A percentile compares a stretch with the other conserved stretches of the same genome.
These are phyloP conservation scores for Lecanicillium sp. DNA, from an alignment of 2,329 filamentous ascomycete genomes.

Conservation along the genomic window DNA sequence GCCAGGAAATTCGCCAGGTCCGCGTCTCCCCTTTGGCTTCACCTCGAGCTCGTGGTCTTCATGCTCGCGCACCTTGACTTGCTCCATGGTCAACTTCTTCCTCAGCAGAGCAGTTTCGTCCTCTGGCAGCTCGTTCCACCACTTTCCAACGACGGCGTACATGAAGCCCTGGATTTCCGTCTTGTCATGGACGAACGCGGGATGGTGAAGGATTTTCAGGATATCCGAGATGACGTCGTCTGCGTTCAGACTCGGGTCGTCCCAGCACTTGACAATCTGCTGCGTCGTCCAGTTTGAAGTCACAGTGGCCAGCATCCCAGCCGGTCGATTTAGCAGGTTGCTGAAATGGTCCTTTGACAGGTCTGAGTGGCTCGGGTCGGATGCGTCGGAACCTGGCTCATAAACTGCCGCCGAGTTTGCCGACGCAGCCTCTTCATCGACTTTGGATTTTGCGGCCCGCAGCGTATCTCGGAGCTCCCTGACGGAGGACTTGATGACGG, in stretches of 20 bases:
- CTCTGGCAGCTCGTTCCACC: slow-evolving; percentile 49
- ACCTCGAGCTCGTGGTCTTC: slow-evolving; percentile 19
- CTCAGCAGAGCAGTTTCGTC: slow-evolving; percentile 15
- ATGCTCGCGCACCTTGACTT: slow-evolving; percentile 16
- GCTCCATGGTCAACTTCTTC: slow-evolving; percentile 18
- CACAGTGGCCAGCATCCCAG: slow-evolving; percentile 19
- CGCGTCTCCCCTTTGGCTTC: slow-evolving; percentile 14
- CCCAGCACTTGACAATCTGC: slow-evolving; percentile 45
- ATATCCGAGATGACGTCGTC: slow-evolving; percentile 72
- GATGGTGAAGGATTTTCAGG: slow-evolving; percentile 75
- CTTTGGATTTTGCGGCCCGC: slow-evolving; percentile 29
- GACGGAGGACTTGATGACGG: slow-evolving; percentile 83
- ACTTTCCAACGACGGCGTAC: slow-evolving; percentile 71
- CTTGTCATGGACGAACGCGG: slow-evolving; percentile 62
- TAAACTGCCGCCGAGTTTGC: slow-evolving; percentile 50
- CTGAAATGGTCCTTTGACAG: slow-evolving; percentile 76
- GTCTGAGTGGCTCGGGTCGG: slow-evolving; percentile 69
- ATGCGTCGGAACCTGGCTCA: slow-evolving; percentile 63
- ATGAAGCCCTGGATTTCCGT: slow-evolving; percentile 73
- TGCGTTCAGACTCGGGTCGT: slow-evolving; percentile 67
- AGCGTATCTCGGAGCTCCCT: slow-evolving; percentile 70
- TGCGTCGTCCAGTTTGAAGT: slow-evolving; percentile 21
- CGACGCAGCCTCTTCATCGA: slow-evolving; percentile 33
- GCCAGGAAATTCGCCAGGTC: slow-evolving; percentile 18
- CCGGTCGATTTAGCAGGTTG: slow-evolving; percentile 46